Base-by-base conservation (phyloP, 2,329 filamentous ascomycete species). In the Cladosporium halotolerans region DNA sequence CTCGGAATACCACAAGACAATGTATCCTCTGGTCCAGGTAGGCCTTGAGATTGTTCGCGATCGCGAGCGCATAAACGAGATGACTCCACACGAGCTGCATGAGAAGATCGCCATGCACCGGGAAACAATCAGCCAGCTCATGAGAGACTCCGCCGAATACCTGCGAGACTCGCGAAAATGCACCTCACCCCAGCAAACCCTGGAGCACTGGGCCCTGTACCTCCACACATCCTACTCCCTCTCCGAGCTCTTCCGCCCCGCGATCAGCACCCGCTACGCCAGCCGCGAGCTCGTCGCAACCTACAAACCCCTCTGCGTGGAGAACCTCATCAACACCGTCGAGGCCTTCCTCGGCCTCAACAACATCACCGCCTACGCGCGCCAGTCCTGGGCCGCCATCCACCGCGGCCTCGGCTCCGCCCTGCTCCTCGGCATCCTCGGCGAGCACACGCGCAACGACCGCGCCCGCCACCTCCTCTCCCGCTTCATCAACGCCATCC, bases 191-290 rank as follows among this genome's bases (percentile, higher is more conserved):
- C 67, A 70, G 41, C 76, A 84, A 57, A 80, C 81, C 56, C 67
- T 84, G 2, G 79, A 84, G 63, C 77, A 82, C 56, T 79, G 81
- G 66, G 79, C 78, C 0, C 64, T 84, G 4, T 82, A 82, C 60
- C 68, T 84, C 3, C 81, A 84, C 62, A 78, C 79, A 16, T 82
- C 79, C 7, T 84, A 84, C 64, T 77, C 82, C 55, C 77, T 77
- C 18, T 83, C 81, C 4, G 81, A 84, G 66, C 76, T 84, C 32
- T 83, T 79, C 62, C 76, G 81, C 32, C 80, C 81, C 33, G 78
- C 80, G 19, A 75, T 84, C 61, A 82, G 79, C 60, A 73, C 77
- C 9, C 70, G 72, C 41, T 31, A 44, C 40, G 71, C 71, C 8
- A 73, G 76, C 38, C 66, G 67, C 13, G 74, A 75, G 41, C 65